Conservation (phyloP, 225 moss, liverwort and hornwort species). For the Marchantia paleacea region DNA sequence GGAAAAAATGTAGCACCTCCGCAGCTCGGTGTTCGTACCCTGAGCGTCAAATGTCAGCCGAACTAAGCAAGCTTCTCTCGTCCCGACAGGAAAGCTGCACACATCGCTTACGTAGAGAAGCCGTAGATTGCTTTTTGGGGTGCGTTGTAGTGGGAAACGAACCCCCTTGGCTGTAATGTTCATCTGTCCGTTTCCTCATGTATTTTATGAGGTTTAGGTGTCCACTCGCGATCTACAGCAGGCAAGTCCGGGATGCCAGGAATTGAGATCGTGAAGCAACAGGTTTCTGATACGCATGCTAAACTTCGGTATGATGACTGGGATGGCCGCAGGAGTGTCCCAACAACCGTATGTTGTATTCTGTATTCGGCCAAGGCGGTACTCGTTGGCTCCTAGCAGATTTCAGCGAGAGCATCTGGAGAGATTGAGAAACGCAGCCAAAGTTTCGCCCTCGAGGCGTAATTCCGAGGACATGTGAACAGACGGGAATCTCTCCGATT, state of each 20-base stretch:
- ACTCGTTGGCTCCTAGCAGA: constrained; percentile 12
- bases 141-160: too few relatives aligned
- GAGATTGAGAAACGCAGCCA: constrained; percentile 20
- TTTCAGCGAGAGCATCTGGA: constrained; percentile 24
- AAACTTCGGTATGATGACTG: background rate
- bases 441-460: constrained; percentile 12
- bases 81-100: too few relatives aligned
- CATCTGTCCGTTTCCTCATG: too few relatives aligned
- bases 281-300: background rate
- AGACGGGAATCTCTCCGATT: background rate
- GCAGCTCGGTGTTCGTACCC: too few relatives aligned
- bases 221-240: too few relatives aligned
- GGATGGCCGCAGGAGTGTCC: constrained; percentile 1
- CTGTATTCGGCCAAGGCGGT: constrained; percentile 10
- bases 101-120: too few relatives aligned
- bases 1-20: too few relatives aligned
- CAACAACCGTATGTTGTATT: constrained; percentile 12
- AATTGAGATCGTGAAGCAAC: background rate
- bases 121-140: too few relatives aligned
- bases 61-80: too few relatives aligned
- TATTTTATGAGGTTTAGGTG: too few relatives aligned
- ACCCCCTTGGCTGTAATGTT: too few relatives aligned
- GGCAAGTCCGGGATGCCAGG: background rate
- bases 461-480: background rate
- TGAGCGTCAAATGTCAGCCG: too few relatives aligned